A percentile compares a stretch with the other conserved stretches of the same genome.
phyloP scores from a whole-genome alignment of 2,329 filamentous ascomycete genomes.

The Cordyceps pruinosa region DNA sequence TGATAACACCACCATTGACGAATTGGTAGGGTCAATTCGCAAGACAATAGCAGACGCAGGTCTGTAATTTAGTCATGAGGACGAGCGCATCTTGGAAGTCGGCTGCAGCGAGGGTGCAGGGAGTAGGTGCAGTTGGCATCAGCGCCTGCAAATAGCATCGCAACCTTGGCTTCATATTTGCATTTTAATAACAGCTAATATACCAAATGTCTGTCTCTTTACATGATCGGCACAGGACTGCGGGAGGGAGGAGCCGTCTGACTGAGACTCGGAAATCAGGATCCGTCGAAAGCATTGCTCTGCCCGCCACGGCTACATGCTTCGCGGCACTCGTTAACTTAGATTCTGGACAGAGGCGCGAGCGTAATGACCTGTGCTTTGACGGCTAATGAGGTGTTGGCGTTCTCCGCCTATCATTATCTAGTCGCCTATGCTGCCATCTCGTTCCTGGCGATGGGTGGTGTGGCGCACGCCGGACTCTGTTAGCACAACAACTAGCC shows the following conservation, averaged over 20 bases:
- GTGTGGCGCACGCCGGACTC: neutral
- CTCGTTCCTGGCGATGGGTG: neutral
- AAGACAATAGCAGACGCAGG: slow-evolving; percentile 29
- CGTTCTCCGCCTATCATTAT: neutral
- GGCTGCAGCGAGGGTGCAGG: neutral
- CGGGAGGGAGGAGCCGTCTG: no score
- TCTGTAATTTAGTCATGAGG: neutral
- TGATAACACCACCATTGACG: slow-evolving; percentile 40
- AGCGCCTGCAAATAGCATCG: neutral
- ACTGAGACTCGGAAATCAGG: no score
- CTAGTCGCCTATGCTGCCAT: neutral
- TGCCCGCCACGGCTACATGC: no score
- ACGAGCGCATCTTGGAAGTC: neutral
- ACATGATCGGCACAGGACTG: no score
- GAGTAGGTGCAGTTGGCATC: neutral
- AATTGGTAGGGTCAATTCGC: slow-evolving; percentile 31
- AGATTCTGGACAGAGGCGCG: no score
- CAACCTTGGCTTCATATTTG: neutral
- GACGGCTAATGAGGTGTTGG: neutral
- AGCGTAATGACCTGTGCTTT: neutral
- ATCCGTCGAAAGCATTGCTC: no score
- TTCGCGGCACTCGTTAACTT: no score
- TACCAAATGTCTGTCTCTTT: no score
- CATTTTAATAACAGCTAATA: neutral
- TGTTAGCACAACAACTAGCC: neutral